Evolutionary conservation across 768 basidiomycete species (phyloP).

Genomic region (Serendipita vermifera): DNA sequence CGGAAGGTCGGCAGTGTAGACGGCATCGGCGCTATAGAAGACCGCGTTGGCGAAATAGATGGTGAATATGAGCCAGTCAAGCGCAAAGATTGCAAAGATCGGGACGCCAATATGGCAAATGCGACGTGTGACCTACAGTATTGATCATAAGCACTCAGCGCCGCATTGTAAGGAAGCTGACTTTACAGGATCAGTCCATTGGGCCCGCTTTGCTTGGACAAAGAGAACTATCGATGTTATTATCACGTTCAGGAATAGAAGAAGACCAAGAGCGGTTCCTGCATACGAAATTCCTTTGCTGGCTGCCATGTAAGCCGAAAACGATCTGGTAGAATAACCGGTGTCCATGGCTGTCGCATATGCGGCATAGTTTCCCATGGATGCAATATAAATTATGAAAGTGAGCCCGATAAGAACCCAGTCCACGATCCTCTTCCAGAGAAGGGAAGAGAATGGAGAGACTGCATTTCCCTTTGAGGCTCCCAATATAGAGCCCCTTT

Average conservation of each 20-base stretch:
- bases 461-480: neutral
- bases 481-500: neutral
- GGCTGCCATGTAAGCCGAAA: no score
- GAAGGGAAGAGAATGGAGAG: neutral
- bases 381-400: neutral
- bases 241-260: no score
- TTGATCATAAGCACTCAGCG: neutral
- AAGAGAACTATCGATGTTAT: no score
- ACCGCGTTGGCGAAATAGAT: neutral
- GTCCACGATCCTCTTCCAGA: constrained; percentile 8
- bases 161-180: no score
- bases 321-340: no score
- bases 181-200: no score
- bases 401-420: neutral
- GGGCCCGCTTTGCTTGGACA: no score
- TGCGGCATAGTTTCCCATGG: no score
- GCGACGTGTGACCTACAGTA: neutral
- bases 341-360: no score
- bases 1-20: neutral
- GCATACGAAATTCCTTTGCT: no score
- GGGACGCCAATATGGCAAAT: neutral
- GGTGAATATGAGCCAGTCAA: neutral
- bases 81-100: neutral
- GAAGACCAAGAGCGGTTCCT: no score
- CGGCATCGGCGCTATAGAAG: neutral